Evolutionary conservation across 768 basidiomycete species (phyloP).

Genomic region (Lentinula aciculospora): DNA sequence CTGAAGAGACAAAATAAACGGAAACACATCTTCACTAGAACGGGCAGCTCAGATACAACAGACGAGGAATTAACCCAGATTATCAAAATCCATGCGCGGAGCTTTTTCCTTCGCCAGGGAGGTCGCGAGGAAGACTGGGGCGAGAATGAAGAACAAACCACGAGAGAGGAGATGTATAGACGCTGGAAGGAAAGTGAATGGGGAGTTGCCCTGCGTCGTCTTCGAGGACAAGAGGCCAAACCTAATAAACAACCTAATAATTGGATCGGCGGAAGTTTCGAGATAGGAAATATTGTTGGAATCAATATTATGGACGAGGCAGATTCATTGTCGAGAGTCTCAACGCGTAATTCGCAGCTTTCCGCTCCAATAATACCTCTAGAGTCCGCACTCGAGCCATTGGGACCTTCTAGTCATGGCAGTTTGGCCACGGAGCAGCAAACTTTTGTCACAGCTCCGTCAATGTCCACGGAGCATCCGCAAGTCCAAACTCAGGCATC

Average conservation of each 20-base stretch:
- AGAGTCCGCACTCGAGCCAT: background rate
- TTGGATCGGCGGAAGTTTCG: conserved; percentile 76
- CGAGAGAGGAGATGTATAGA: conserved; percentile 51
- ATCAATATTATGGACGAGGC: conserved; percentile 48
- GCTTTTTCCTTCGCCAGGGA: conserved; percentile 59
- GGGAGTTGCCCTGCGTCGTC: conserved; percentile 34
- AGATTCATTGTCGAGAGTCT: conserved; percentile 11
- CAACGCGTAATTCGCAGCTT: conserved; percentile 9
- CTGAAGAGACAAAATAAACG: conserved; percentile 22
- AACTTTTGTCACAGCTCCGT: conserved; percentile 18
- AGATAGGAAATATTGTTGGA: conserved; percentile 72
- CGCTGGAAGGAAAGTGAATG: conserved; percentile 68
- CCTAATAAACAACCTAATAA: conserved; percentile 23
- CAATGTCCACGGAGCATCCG: conserved; percentile 10
- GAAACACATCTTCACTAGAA: conserved; percentile 12
- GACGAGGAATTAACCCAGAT: conserved; percentile 36
- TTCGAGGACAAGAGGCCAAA: conserved; percentile 8
- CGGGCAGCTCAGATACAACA: conserved; percentile 20
- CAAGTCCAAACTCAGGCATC: background rate
- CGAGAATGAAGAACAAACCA: conserved; percentile 41
- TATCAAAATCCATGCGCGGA: conserved; percentile 56
- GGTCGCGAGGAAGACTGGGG: conserved; percentile 66
- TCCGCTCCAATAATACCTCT: conserved; percentile 7
- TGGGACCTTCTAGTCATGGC: background rate
- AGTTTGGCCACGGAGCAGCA: background rate